These are phyloP conservation scores for Penicillium riverlandense DNA, from an alignment of 495 filamentous ascomycete genomes.

Conservation along the genomic window DNA sequence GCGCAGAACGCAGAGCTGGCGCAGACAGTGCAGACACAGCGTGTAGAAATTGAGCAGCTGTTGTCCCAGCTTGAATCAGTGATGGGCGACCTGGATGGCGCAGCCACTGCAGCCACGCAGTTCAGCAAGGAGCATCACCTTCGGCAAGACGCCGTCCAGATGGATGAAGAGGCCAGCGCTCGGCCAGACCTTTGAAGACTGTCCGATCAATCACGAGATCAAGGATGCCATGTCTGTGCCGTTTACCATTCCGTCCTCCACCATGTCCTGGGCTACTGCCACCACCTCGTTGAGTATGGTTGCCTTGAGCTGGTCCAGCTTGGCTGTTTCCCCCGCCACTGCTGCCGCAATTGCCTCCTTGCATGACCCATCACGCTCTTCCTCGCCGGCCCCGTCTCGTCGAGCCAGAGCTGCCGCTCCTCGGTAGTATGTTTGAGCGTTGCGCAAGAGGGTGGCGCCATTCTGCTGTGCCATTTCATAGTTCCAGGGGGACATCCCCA, in stretches of 20 bases:
- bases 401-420: slow-evolving; percentile 46
- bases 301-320: slow-evolving; percentile 30
- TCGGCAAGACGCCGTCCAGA: slow-evolving; percentile 35
- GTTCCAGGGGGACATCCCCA: slow-evolving; percentile 43
- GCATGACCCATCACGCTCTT: slow-evolving; percentile 38
- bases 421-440: slow-evolving; percentile 59
- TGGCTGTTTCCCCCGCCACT: slow-evolving; percentile 34
- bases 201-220: slow-evolving; percentile 22
- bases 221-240: slow-evolving; percentile 27
- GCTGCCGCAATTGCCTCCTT: slow-evolving; percentile 40
- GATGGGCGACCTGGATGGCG: slow-evolving; percentile 62
- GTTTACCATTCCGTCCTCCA: slow-evolving; percentile 41
- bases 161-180: slow-evolving; percentile 36
- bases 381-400: slow-evolving; percentile 31
- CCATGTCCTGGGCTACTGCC: slow-evolving; percentile 39
- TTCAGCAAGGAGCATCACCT: slow-evolving; percentile 32
- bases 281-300: slow-evolving; percentile 22
- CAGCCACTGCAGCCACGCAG: slow-evolving; percentile 42
- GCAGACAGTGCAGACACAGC: slow-evolving; percentile 55
- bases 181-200: slow-evolving; percentile 13
- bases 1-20: slow-evolving; percentile 57
- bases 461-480: slow-evolving; percentile 41
- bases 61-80: slow-evolving; percentile 57
- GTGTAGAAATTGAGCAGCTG: slow-evolving; percentile 65
- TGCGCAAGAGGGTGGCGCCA: slow-evolving; percentile 44